Conservation (phyloP, 805 yeast species). For the Cyberlindnera nakhonratchasimensis region DNA sequence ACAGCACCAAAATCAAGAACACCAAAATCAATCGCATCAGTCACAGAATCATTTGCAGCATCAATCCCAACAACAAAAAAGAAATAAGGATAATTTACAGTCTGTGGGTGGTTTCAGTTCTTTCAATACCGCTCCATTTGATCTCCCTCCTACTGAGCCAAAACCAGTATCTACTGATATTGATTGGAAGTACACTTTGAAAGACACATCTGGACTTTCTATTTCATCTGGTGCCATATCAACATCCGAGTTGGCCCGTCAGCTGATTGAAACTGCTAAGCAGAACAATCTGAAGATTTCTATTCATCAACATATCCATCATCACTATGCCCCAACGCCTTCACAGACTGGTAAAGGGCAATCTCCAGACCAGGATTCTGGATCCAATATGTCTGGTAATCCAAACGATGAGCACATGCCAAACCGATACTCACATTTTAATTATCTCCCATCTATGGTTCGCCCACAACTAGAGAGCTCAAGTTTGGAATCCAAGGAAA, state of each 20-base stretch:
- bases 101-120: constrained; percentile 1
- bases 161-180: constrained; percentile 33
- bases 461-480: constrained; percentile 69
- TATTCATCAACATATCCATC: constrained; percentile 83
- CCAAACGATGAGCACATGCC: constrained; percentile 32
- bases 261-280: constrained; percentile 58
- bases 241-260: constrained; percentile 51
- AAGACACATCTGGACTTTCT: constrained; percentile 44
- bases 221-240: constrained; percentile 49
- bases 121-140: constrained; percentile 8
- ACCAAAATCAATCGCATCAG: constrained; percentile 1
- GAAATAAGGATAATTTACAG: background rate
- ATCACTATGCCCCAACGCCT: constrained; percentile 50
- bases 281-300: constrained; percentile 55
- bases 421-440: constrained; percentile 65
- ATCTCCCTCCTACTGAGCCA: constrained; percentile 15
- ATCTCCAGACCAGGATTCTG: constrained; percentile 26
- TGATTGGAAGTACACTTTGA: constrained; percentile 62
- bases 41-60: constrained; percentile 1
- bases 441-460: constrained; percentile 69
- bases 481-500: constrained; percentile 35
- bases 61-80: background rate
- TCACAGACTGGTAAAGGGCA: constrained; percentile 27
- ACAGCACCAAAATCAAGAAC: background rate
- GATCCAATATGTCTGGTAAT: constrained; percentile 22